Evolutionary conservation across 83 land plant species (phyloP).

Genomic region (Larix sibirica): DNA sequence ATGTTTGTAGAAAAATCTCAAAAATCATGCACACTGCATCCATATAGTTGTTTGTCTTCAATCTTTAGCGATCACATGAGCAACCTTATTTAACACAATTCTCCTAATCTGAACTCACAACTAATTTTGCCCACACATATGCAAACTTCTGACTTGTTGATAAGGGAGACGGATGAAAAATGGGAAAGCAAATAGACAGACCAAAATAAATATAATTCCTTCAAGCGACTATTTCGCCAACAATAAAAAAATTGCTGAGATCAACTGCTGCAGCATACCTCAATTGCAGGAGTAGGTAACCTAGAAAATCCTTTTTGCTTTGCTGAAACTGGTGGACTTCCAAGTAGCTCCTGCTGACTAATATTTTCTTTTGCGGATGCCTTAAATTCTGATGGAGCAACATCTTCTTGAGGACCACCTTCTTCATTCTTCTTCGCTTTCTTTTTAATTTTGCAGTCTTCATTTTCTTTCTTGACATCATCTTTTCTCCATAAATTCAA

Average conservation of each 20-base stretch:
- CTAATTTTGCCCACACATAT: too few species aligned
- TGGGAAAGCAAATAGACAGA: background rate
- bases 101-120: too few species aligned
- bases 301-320: background rate
- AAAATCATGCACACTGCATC: too few species aligned
- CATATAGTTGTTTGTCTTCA: too few species aligned
- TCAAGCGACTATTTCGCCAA: background rate
- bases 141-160: too few species aligned
- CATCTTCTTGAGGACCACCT: background rate
- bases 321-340: background rate
- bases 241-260: background rate
- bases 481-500: background rate
- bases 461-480: background rate
- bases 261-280: background rate
- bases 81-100: too few species aligned
- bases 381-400: background rate
- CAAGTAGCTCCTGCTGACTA: background rate
- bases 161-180: background rate
- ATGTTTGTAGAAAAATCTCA: too few species aligned
- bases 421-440: background rate
- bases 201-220: background rate
- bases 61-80: too few species aligned
- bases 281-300: constrained; percentile 15
- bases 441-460: background rate
- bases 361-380: background rate